phyloP scores from a whole-genome alignment of 305 asterid species.

The Nicotiana rustica region DNA sequence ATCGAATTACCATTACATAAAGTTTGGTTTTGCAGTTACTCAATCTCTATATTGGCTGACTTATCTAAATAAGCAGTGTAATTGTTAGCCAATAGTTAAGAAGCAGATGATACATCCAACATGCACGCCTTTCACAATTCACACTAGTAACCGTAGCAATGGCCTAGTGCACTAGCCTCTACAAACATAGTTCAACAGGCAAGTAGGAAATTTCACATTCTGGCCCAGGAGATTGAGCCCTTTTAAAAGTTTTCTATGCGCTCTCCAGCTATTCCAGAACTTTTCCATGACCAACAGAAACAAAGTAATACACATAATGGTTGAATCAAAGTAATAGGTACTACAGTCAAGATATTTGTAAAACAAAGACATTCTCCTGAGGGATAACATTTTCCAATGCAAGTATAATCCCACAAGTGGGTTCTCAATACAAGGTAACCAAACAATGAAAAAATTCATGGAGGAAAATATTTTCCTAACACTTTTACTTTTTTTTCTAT shows the following conservation, averaged over 20 bases:
- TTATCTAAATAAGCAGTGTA: neutral
- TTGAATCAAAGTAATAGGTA: too few species aligned
- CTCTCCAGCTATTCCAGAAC: neutral
- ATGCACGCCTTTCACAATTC: neutral
- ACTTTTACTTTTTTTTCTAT: too few species aligned
- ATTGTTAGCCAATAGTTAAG: neutral
- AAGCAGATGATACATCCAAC: neutral
- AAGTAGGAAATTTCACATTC: neutral
- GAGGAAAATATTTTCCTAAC: too few species aligned
- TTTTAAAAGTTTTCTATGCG: neutral
- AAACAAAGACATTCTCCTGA: too few species aligned
- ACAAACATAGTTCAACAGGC: neutral
- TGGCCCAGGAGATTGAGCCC: neutral
- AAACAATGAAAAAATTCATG: too few species aligned
- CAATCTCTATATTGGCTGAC: neutral
- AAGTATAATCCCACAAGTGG: too few species aligned
- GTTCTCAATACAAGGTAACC: too few species aligned
- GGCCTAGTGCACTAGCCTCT: neutral
- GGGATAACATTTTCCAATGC: too few species aligned
- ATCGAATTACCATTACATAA: neutral
- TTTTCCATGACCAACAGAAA: too few species aligned
- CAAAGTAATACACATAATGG: too few species aligned
- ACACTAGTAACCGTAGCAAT: neutral
- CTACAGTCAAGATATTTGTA: too few species aligned
- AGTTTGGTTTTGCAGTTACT: neutral